These are phyloP conservation scores for Coleophoma cylindrospora DNA, from an alignment of 2,329 filamentous ascomycete species.

Conservation along the genomic window DNA sequence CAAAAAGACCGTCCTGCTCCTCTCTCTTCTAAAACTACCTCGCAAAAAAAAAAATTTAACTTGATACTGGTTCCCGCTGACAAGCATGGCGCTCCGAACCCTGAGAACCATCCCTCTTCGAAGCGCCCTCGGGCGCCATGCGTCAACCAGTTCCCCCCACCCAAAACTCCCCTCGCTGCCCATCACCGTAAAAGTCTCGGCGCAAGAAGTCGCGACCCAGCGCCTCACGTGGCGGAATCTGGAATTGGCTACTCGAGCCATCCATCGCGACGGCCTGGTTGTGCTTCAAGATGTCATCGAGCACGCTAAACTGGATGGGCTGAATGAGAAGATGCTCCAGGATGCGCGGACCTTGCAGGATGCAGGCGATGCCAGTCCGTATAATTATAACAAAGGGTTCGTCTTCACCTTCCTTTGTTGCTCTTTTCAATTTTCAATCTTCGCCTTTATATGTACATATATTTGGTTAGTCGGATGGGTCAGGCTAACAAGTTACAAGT, in stretches of 20 bases:
- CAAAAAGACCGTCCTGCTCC: too few species aligned
- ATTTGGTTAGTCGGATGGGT: neutral
- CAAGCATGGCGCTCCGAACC: too few species aligned
- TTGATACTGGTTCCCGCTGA: too few species aligned
- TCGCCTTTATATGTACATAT: slow-evolving; percentile 1
- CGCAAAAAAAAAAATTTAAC: too few species aligned
- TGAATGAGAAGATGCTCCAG: slow-evolving; percentile 54
- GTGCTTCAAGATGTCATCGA: slow-evolving; percentile 48
- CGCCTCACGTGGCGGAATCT: slow-evolving; percentile 35
- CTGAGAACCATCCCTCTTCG: too few species aligned
- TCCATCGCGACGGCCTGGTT: slow-evolving; percentile 51
- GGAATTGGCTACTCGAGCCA: slow-evolving; percentile 45
- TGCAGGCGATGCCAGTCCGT: slow-evolving; percentile 48
- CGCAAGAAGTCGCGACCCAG: slow-evolving; percentile 3
- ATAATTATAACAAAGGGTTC: slow-evolving; percentile 54
- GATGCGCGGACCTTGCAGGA: slow-evolving; percentile 48
- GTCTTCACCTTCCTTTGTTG: neutral
- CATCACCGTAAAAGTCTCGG: slow-evolving; percentile 7
- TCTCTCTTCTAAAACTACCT: too few species aligned
- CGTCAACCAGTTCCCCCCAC: too few species aligned
- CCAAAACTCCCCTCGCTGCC: slow-evolving; percentile 3
- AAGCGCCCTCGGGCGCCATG: too few species aligned
- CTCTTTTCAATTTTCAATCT: neutral
- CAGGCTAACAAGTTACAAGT: neutral
- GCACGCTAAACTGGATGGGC: slow-evolving; percentile 42